These are phyloP conservation scores for Fusarium chaquense DNA, from an alignment of 2,329 filamentous ascomycete genomes.

Conservation along the genomic window DNA sequence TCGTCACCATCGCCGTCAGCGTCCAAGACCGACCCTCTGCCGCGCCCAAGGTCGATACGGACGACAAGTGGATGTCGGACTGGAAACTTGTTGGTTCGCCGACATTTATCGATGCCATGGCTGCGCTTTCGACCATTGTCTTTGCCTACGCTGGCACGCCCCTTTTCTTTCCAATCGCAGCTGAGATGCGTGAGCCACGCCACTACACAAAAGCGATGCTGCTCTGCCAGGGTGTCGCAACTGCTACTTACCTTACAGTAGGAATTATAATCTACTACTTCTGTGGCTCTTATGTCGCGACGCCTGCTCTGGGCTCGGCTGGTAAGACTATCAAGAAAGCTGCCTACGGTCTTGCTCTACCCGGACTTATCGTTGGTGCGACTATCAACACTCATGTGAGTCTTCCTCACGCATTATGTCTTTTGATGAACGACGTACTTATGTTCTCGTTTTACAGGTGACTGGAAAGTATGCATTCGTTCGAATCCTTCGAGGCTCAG, in stretches of 20 bases:
- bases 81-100: slow-evolving; percentile 24
- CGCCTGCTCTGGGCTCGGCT: slow-evolving; percentile 60
- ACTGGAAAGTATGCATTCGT: slow-evolving; percentile 27
- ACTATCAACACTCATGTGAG: slow-evolving; percentile 47
- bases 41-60: slow-evolving; percentile 8
- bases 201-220: slow-evolving; percentile 40
- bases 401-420: neutral
- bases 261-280: slow-evolving; percentile 58
- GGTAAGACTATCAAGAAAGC: slow-evolving; percentile 57
- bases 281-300: slow-evolving; percentile 60
- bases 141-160: slow-evolving; percentile 55
- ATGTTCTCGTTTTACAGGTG: slow-evolving; percentile 3
- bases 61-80: slow-evolving; percentile 21
- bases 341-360: slow-evolving; percentile 54
- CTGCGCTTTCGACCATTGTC: slow-evolving; percentile 50
- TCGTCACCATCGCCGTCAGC: slow-evolving; percentile 40
- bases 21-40: slow-evolving; percentile 33
- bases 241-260: slow-evolving; percentile 50
- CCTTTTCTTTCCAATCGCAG: slow-evolving; percentile 49
- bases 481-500: slow-evolving; percentile 44
- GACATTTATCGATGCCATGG: slow-evolving; percentile 28
- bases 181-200: slow-evolving; percentile 51
- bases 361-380: slow-evolving; percentile 45
- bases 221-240: slow-evolving; percentile 45
- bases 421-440: neutral